Base-by-base conservation (phyloP, 306 rosid species). In the Inga oerstediana region DNA sequence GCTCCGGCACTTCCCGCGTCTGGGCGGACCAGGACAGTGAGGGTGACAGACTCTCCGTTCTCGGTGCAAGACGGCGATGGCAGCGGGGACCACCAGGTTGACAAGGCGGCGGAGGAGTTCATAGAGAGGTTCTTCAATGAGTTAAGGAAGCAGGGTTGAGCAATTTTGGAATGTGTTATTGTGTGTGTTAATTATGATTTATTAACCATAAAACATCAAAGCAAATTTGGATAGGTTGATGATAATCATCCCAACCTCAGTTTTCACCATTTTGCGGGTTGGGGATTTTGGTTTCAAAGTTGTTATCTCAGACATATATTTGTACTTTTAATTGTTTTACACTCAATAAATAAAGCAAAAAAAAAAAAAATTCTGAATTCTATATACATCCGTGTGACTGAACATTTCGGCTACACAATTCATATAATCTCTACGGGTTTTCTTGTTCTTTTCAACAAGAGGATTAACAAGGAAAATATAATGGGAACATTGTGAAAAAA, bases 11-110 rank as follows among this genome's bases (percentile, higher is more conserved):
- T 95, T 2, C 91, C 92, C 0, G 97, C 90, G 24, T 91, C 89
- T 6, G 96, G 92, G 0, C 69, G 58, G 10, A 93, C 91, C 78
- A 95, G 92, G 4, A 75, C 78, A 83, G 97, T 86, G 62, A 85
- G 93, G 85, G 91, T 93, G 10, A 93, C 99, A 1, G 99, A 96
- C 85, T 96, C 98, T 0, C 99, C n/a, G n/a, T n/a, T n/a, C n/a
- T n/a, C n/a, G n/a, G n/a, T n/a, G n/a, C n/a, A n/a, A n/a, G n/a
- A n/a, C n/a, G n/a, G n/a, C n/a, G n/a, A n/a, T n/a, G n/a, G n/a
- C n/a, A n/a, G n/a, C n/a, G n/a, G n/a, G n/a, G n/a, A n/a, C n/a
- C n/a, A n/a, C n/a, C 91, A 44, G 15, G 93, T 96, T 9, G 98
- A 96, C 77, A 81, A 92, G 79, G 96, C 91, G 1, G 99, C 99